A percentile compares a stretch with the other conserved stretches of the same genome.
phyloP scores from a whole-genome alignment of 768 basidiomycete genomes.

The Leucocoprinus leucothites region DNA sequence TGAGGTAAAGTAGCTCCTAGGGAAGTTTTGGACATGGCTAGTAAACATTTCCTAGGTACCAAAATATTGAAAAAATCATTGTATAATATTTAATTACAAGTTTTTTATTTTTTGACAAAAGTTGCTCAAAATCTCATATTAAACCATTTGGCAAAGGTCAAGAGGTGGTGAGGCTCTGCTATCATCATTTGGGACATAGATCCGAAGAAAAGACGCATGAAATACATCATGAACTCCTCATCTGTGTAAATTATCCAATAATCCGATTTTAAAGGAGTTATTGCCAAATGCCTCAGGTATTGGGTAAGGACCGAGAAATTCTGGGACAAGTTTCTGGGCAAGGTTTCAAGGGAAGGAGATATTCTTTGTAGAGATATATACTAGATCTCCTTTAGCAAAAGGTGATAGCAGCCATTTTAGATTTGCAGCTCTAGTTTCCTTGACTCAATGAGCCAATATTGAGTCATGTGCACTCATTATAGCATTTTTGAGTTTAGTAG shows the following conservation, averaged over 20 bases:
- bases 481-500: slow-evolving; percentile 18
- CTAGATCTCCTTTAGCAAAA: slow-evolving; percentile 17
- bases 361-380: too few species aligned
- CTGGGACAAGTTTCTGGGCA: slow-evolving; percentile 19
- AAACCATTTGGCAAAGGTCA: too few species aligned
- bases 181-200: slow-evolving; percentile 32
- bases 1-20: too few species aligned
- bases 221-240: slow-evolving; percentile 18
- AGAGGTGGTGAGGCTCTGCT: too few species aligned
- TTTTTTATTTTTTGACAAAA: too few species aligned
- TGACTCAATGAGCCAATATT: slow-evolving; percentile 26
- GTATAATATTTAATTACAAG: too few species aligned
- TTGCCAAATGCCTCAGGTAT: slow-evolving; percentile 17
- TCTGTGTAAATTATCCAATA: slow-evolving; percentile 16
- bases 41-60: too few species aligned
- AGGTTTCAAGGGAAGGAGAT: slow-evolving; percentile 18
- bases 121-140: too few species aligned
- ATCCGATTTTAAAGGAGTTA: slow-evolving; percentile 14
- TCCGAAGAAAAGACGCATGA: slow-evolving; percentile 25
- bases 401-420: slow-evolving; percentile 14
- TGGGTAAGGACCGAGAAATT: slow-evolving; percentile 21
- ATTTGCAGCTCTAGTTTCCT: slow-evolving; percentile 28
- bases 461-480: slow-evolving; percentile 31
- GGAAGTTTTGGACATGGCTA: too few species aligned
- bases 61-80: too few species aligned